Evolutionary conservation across 345 rosid genomes (phyloP), one percentile per base, ranked within the genome.

Genomic region (Reutealis trisperma): DNA sequence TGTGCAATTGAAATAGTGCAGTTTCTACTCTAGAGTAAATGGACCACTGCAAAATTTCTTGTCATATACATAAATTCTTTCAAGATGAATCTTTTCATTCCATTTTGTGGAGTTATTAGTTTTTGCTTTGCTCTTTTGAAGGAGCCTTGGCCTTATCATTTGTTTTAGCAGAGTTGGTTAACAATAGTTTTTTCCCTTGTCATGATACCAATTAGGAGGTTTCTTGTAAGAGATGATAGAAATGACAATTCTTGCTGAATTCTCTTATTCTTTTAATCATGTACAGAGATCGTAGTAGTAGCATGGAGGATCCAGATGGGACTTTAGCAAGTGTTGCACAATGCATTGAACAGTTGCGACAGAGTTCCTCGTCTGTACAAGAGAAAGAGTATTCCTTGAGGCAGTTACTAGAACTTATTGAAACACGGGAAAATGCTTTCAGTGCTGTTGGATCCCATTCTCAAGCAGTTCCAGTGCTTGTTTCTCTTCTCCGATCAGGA

Each of bases 271-370:
- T 69, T 75, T 61, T 65, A 14, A 77, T 82, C 70, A 66, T 83
- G 72, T 86, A 76, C 89, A 96, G 99, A 84, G 99, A 93, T 25
- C 96, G 99, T 12, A 84, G 88, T 62, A 90, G 85, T 79, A 93
- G 95, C 90, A 90, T 96, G 98, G 99, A 96, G 89, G 99, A 94
- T 90, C 92, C 97, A 73, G 99, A 96, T 88, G 99, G 99, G 74
- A 96, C 97, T 49, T 86, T 96, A 85, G 99, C 99, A 61, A 96
- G 91, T 82, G 98, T 96, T 86, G 99, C 99, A 68, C 98, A 96
- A 79, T 94, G 96, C 87, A 94, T 96, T 77, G 99, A 96, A 88
- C 98, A 92, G 84, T 79, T 96, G 89, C 93, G 98, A 63, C 97
- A 91, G 79, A 87, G 89, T 82, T 87, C 94, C 44, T 90, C 97